Evolutionary conservation across 2,329 filamentous ascomycete species (phyloP), one percentile per base, ranked within the genome.

Genomic region (Arthrobotrys iridis): DNA sequence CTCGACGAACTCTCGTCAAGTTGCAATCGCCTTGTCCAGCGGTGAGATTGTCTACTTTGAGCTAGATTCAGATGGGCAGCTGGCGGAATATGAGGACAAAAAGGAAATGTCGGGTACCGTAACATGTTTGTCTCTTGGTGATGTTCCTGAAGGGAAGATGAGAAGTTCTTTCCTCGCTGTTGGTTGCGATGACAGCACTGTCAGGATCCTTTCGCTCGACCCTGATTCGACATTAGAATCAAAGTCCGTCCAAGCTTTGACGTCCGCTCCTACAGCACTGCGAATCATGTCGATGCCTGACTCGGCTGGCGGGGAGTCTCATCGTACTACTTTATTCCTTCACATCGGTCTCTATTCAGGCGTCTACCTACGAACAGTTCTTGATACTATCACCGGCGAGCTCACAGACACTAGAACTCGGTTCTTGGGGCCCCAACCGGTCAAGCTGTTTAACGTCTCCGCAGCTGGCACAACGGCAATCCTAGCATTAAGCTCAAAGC

Each of bases 31-130:
- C 0, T 85, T 99, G 24, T 98, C 93, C 81, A 97, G 93, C 6
- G 94, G 94, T 37, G 95, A 99, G 82, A 94, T 99, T 77, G 92
- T 97, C 43, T 99, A 98, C 81, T 99, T 99, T 79, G 96, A 99
- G 81, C 94, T 97, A 89, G 95, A 97, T 80, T 87, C 88, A 0
- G 94, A 98, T 82, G 93, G 93, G 28, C 91, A 91, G 2, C 85
- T 98, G 30, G 93, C 93, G 33, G 94, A 98, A 83, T 97, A 97
- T 78, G 91, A 98, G 78, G 93, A 98, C 80, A 93, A 94, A 82
- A 93, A 93, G 79, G 91, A 96, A 80, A 95, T 99, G 91, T 93
- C 91, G 62, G 94, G 93, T 48, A 97, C 93, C 0, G 93, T 99
- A 55, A 98, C 93, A 15, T 96, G 92, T 78, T 85, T 99, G n/a